Percentiles rank a stretch among this genome's conserved stretches.
Evolutionary conservation across 306 rosid species (phyloP).

Genomic region (apple (Malus domestica)): DNA sequence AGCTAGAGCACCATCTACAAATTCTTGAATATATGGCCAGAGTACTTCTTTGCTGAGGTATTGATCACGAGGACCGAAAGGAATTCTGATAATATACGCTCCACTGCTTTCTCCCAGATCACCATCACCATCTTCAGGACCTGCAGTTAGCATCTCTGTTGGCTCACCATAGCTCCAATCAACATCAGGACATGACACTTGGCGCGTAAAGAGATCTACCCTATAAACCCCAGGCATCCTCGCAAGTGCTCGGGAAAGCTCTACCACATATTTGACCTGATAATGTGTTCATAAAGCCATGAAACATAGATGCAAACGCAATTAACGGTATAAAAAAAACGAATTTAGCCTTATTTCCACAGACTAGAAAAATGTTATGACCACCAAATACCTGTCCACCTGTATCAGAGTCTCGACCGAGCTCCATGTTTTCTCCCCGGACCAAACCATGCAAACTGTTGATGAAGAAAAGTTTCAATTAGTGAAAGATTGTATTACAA

Average conservation of each 20-base stretch:
- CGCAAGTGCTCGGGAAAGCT: slow-evolving; percentile 83
- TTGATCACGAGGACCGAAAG: slow-evolving; percentile 82
- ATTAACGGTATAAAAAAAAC: neutral
- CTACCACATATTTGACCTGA: slow-evolving; percentile 86
- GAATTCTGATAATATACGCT: slow-evolving; percentile 76
- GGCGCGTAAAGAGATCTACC: slow-evolving; percentile 85
- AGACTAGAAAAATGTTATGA: neutral
- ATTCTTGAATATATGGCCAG: slow-evolving; percentile 86
- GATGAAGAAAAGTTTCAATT: slow-evolving; percentile 9
- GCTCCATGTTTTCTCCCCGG: slow-evolving; percentile 94
- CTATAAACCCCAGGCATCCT: slow-evolving; percentile 86
- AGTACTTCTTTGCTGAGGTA: slow-evolving; percentile 74
- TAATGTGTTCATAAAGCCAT: slow-evolving; percentile 13
- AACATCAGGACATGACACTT: slow-evolving; percentile 67
- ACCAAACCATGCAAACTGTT: slow-evolving; percentile 73
- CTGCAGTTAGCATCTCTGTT: slow-evolving; percentile 69
- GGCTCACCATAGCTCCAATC: slow-evolving; percentile 98
- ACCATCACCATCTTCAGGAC: slow-evolving; percentile 50
- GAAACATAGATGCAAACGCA: neutral
- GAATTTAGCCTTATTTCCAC: neutral
- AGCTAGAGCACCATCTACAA: slow-evolving; percentile 85
- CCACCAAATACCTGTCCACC: slow-evolving; percentile 71
- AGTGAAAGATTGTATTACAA: neutral
- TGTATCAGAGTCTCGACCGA: slow-evolving; percentile 92
- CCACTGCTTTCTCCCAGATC: slow-evolving; percentile 83